Conservation (phyloP, 495 filamentous ascomycete genomes). For the Hypoxylon perforatum region DNA sequence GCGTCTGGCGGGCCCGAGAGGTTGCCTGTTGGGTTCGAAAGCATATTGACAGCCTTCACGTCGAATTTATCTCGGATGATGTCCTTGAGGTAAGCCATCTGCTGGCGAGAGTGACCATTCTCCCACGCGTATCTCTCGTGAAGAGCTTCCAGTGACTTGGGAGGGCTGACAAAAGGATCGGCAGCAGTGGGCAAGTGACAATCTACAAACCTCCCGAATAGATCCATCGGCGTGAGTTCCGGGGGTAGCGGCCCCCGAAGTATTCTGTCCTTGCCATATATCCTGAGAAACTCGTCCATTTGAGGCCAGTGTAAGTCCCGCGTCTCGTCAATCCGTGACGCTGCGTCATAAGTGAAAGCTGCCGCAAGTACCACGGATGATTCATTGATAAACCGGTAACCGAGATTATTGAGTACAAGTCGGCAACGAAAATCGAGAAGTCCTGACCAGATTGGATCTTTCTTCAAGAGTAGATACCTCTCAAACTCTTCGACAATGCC, state of each 20-base stretch:
- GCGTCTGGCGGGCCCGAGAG: neutral
- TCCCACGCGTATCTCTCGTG: neutral
- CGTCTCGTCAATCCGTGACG: constrained; percentile 4
- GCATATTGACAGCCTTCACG: neutral
- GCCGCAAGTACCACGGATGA: constrained; percentile 31
- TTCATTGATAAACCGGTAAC: constrained; percentile 28
- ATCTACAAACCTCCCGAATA: constrained; percentile 21
- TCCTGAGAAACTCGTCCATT: constrained; percentile 12
- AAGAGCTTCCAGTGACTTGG: constrained; percentile 6
- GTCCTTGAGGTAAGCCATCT: constrained; percentile 1
- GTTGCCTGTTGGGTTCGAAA: constrained; percentile 4
- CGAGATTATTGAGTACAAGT: constrained; percentile 41
- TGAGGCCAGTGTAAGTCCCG: constrained; percentile 16
- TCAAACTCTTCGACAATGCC: constrained; percentile 20
- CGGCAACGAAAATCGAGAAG: constrained; percentile 43
- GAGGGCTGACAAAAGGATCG: neutral
- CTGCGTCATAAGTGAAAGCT: constrained; percentile 30
- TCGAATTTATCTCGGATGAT: constrained; percentile 5
- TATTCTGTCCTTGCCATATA: constrained; percentile 16
- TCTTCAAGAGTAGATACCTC: constrained; percentile 31
- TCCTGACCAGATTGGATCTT: constrained; percentile 42
- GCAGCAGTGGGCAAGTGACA: neutral
- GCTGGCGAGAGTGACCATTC: neutral
- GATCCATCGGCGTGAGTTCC: constrained; percentile 1
- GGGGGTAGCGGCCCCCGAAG: constrained; percentile 6